Evolutionary conservation across 2,329 filamentous ascomycete genomes (phyloP).

Genomic region (Cordyceps cicadae): DNA sequence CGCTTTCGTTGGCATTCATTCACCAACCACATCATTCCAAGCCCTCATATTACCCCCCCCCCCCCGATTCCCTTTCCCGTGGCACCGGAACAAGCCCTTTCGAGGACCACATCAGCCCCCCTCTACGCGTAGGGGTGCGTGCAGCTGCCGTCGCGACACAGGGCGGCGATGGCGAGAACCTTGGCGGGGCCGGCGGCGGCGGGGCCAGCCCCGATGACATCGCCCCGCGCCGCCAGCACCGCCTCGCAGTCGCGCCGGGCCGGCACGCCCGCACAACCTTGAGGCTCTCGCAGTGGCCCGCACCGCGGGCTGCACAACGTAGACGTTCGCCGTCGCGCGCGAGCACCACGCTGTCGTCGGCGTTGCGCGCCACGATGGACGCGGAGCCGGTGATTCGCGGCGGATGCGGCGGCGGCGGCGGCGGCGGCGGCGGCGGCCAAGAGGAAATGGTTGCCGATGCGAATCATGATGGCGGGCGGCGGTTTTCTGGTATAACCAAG

Average conservation of each 20-base stretch:
- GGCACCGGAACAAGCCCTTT: not conserved
- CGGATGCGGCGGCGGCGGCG: too few species aligned
- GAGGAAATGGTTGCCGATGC: too few species aligned
- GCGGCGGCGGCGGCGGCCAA: too few species aligned
- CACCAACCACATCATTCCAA: not conserved
- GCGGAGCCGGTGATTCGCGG: not conserved
- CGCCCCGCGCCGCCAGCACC: not conserved
- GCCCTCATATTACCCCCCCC: not conserved
- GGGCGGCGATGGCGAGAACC: not conserved
- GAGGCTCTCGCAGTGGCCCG: not conserved
- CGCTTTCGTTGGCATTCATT: not conserved
- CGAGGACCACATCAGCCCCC: not conserved
- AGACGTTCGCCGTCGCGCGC: not conserved
- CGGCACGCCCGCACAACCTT: not conserved
- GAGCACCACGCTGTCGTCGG: not conserved
- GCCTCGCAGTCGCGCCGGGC: not conserved
- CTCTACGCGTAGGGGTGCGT: not conserved
- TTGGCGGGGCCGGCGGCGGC: not conserved
- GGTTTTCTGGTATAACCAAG: too few species aligned
- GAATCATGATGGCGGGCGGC: too few species aligned
- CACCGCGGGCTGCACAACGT: not conserved
- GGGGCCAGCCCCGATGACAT: too few species aligned
- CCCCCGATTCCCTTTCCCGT: not conserved
- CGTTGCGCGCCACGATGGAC: not conserved
- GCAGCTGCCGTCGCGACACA: not conserved